Percentiles rank a stretch among this genome's conserved stretches.
Conservation (phyloP, 2,329 filamentous ascomycete genomes). For the Fusarium sp. region DNA sequence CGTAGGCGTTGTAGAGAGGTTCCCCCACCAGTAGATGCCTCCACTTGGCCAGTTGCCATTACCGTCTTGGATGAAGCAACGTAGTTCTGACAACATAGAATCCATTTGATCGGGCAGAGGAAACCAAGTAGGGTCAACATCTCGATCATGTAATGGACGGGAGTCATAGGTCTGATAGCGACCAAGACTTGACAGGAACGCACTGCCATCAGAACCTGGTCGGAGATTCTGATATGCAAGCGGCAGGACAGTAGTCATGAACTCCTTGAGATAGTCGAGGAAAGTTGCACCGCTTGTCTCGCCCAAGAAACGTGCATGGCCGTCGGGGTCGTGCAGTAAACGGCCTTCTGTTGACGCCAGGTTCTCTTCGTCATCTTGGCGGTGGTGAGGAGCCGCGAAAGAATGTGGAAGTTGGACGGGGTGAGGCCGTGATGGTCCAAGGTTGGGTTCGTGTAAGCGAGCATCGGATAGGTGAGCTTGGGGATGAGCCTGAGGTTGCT, state of each 20-base stretch:
- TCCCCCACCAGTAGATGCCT: constrained; percentile 64
- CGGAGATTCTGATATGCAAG: constrained; percentile 49
- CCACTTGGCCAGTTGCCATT: constrained; percentile 58
- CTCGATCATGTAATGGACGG: constrained; percentile 54
- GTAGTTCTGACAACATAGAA: constrained; percentile 56
- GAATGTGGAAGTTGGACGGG: constrained; percentile 14
- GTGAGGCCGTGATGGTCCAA: constrained; percentile 19
- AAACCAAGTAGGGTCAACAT: constrained; percentile 57
- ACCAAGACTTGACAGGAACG: constrained; percentile 59
- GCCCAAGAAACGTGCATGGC: constrained; percentile 61
- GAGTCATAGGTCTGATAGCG: constrained; percentile 64
- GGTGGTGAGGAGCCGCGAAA: constrained; percentile 13
- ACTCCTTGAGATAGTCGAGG: constrained; percentile 62
- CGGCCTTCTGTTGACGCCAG: constrained; percentile 54
- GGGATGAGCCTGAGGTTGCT: constrained; percentile 15
- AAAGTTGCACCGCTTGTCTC: constrained; percentile 65
- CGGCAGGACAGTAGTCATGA: constrained; percentile 59
- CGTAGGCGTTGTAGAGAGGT: constrained; percentile 53
- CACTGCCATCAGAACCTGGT: constrained; percentile 42
- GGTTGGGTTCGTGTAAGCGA: constrained; percentile 23
- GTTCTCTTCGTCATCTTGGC: constrained; percentile 46
- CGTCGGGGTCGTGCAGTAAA: constrained; percentile 60
- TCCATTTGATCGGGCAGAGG: constrained; percentile 55
- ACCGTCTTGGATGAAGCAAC: constrained; percentile 62
- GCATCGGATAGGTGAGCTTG: constrained; percentile 24